These are phyloP conservation scores for Coemansia sp. DNA, from an alignment of 192 early-diverging fungal species.

Conservation along the genomic window DNA sequence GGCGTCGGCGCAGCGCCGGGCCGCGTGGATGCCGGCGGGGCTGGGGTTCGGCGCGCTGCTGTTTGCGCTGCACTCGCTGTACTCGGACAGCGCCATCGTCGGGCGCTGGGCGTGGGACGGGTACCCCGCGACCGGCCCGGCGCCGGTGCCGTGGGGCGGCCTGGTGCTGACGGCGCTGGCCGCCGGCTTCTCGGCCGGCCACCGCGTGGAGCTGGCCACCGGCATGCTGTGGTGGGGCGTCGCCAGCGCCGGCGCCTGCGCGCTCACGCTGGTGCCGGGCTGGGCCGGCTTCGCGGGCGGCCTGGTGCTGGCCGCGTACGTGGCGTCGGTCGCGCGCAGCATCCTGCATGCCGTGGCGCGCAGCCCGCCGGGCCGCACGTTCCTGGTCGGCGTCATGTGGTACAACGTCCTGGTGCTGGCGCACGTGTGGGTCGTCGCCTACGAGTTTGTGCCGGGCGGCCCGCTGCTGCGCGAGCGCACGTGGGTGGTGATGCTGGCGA, in stretches of 20 bases:
- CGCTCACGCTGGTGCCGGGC: slow-evolving; percentile 58
- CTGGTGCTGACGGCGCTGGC: slow-evolving; percentile 61
- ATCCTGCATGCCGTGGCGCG: slow-evolving; percentile 58
- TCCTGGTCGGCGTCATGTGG: slow-evolving; percentile 58
- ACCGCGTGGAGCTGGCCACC: slow-evolving; percentile 38
- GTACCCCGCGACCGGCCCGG: slow-evolving; percentile 71
- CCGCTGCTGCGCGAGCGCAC: slow-evolving; percentile 71
- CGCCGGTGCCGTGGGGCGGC: slow-evolving; percentile 70
- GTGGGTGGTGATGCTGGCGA: slow-evolving; percentile 61
- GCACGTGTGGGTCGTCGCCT: slow-evolving; percentile 80
- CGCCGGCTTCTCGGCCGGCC: slow-evolving; percentile 52
- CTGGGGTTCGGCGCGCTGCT: slow-evolving; percentile 63
- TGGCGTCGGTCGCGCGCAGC: slow-evolving; percentile 59
- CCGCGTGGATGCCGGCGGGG: slow-evolving; percentile 56
- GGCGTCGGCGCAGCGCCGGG: slow-evolving; percentile 1
- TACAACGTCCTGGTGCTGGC: slow-evolving; percentile 72
- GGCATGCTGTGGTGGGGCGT: slow-evolving; percentile 60
- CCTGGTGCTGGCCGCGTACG: slow-evolving; percentile 60
- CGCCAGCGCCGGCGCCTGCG: slow-evolving; percentile 55
- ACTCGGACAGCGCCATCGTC: slow-evolving; percentile 70
- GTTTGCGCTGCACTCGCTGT: slow-evolving; percentile 76
- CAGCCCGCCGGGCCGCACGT: slow-evolving; percentile 65
- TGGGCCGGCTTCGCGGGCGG: slow-evolving; percentile 67
- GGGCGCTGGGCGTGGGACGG: slow-evolving; percentile 73
- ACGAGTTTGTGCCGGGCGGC: slow-evolving; percentile 81